Evolutionary conservation across 164 flowering plant species (phyloP).

Genomic region (Stephania yunnanensis): DNA sequence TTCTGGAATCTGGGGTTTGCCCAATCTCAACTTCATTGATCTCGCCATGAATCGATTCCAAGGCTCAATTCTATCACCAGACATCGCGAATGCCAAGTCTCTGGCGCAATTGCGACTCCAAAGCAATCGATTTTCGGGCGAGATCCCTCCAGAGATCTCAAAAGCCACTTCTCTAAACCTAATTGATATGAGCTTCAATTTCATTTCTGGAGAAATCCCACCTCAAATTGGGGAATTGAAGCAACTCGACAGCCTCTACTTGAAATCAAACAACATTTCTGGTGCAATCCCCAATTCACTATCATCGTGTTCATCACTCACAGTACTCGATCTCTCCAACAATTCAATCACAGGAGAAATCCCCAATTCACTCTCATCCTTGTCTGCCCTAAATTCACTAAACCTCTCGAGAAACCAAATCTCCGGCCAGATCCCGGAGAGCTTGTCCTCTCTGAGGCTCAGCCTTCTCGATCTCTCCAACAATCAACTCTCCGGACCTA

Average conservation of each 20-base stretch:
- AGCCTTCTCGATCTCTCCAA: slow-evolving; percentile 69
- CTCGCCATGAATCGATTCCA: slow-evolving; percentile 45
- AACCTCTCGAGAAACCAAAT: slow-evolving; percentile 58
- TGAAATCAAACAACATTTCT: slow-evolving; percentile 44
- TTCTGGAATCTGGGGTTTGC: slow-evolving; percentile 73
- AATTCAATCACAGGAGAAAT: slow-evolving; percentile 57
- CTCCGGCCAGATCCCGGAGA: slow-evolving; percentile 57
- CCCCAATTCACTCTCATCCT: slow-evolving; percentile 47
- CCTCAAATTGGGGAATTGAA: slow-evolving; percentile 44
- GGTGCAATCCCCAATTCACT: slow-evolving; percentile 52
- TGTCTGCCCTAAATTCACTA: slow-evolving; percentile 46
- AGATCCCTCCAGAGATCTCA: slow-evolving; percentile 54
- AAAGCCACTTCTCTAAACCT: slow-evolving; percentile 28
- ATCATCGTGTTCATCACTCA: slow-evolving; percentile 43
- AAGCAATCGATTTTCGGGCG: slow-evolving; percentile 51
- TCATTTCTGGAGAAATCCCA: slow-evolving; percentile 52
- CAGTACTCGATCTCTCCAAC: slow-evolving; percentile 43
- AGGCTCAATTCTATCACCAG: slow-evolving; percentile 46
- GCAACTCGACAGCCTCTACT: slow-evolving; percentile 28
- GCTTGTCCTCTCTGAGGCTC: slow-evolving; percentile 44
- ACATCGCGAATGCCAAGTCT: slow-evolving; percentile 43
- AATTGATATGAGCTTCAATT: slow-evolving; percentile 46
- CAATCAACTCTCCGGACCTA: slow-evolving; percentile 45
- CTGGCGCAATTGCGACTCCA: slow-evolving; percentile 29
- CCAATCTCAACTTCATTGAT: slow-evolving; percentile 47